These are phyloP conservation scores for Sutorius eximius DNA, from an alignment of 1,284 basidiomycete species.

Conservation along the genomic window DNA sequence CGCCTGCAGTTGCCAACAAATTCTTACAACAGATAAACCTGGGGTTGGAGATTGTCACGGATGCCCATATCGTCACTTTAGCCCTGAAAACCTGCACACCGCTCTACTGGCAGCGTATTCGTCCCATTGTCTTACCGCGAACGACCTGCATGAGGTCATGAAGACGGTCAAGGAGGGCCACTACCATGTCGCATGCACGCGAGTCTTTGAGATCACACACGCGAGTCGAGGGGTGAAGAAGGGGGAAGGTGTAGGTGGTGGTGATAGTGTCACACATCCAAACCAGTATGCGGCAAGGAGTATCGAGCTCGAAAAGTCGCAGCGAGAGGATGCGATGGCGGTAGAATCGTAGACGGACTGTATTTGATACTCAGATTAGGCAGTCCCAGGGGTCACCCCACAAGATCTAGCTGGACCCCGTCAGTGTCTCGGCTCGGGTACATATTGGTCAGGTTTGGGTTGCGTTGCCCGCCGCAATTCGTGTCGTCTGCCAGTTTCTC, in stretches of 20 bases:
- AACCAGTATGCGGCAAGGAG: constrained; percentile 81
- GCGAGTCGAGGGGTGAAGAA: constrained; percentile 71
- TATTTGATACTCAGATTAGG: constrained; percentile 1
- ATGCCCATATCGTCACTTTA: constrained; percentile 94
- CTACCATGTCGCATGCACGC: constrained; percentile 96
- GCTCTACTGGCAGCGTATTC: constrained; percentile 78
- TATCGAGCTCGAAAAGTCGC: constrained; percentile 57
- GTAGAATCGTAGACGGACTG: constrained; percentile 16
- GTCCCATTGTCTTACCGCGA: constrained; percentile 56
- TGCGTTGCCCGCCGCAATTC: constrained; percentile 18
- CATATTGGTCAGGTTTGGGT: constrained; percentile 13
- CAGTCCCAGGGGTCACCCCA: constrained; percentile 20
- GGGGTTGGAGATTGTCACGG: constrained; percentile 80
- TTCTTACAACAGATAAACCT: constrained; percentile 79
- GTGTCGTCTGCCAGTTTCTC: constrained; percentile 32
- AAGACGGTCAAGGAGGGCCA: constrained; percentile 79
- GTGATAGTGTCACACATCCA: constrained; percentile 92
- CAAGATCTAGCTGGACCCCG: constrained; percentile 20
- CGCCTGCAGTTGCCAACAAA: constrained; percentile 78
- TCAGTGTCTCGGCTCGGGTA: neutral
- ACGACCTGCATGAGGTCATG: constrained; percentile 87
- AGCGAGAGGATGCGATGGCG: constrained; percentile 35
- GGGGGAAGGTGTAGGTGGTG: constrained; percentile 85
- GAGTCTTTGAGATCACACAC: constrained; percentile 96
- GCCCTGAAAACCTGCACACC: constrained; percentile 79